Evolutionary conservation across 441 rosid genomes (phyloP), one percentile per base, ranked within the genome.

Genomic region (Pelargonium fulgidum): DNA sequence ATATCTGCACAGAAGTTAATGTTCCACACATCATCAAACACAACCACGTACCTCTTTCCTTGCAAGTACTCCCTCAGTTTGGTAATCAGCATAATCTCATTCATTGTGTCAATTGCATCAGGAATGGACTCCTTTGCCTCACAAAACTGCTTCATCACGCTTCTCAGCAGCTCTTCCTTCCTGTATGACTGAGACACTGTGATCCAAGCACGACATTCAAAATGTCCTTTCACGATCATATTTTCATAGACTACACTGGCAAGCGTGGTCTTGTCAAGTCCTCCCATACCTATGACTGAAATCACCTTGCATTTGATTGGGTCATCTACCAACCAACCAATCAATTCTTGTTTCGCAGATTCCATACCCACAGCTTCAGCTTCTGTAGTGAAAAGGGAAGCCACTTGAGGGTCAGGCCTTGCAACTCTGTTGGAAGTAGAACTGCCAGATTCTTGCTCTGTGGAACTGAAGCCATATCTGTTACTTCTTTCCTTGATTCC

Each of bases 261-360:
- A 19, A 61, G 58, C 16, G 73, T 65, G 16, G 73, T 76, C 64
- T 72, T 68, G 6, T 73, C 76, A 3, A 72, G 36, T 3, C 76
- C 79, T 19, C 76, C 76, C 11, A 50, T 50, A 3, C 58, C 58
- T 3, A 2, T 3, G 4, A 50, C 3, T 8, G 58, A 6, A 50
- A 50, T 6, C 12, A 50, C 58, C 50, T 7, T 45, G 50, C 50
- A 12, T 12, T 45, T 12, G 10, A 12, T 7, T 45, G 50, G 10
- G 8, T 12, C 50, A 45, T 45, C 50, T 12, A 45, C 50, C 13
- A 45, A 45, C 50, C 8, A 7, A 12, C 50, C 50, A 7, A 45
- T 45, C 13, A 45, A 45, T 45, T 45, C 50, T 7, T 45, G 10
- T 45, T 12, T 45, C 8, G 50, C 13, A 45, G 50, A 45, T 45